Conservation (phyloP, 306 rosid species). For the Carpinus viminea region DNA sequence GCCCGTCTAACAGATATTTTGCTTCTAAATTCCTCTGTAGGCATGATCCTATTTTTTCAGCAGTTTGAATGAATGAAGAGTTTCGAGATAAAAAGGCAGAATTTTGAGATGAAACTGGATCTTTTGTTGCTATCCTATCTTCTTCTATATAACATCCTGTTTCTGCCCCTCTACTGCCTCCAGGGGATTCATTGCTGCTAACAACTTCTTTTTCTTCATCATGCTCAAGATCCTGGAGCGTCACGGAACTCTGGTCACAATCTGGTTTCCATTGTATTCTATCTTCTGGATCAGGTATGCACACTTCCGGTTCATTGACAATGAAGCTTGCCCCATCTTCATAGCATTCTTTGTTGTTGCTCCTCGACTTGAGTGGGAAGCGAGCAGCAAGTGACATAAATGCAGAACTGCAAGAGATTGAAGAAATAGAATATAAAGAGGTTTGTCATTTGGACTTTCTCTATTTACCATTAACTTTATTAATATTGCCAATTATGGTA, state of each 20-base stretch:
- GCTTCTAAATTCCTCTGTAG: slow-evolving; percentile 73
- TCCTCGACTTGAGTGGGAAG: slow-evolving; percentile 53
- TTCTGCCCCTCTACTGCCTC: slow-evolving; percentile 37
- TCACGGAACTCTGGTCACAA: slow-evolving; percentile 32
- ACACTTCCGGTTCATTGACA: slow-evolving; percentile 44
- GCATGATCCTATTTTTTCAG: slow-evolving; percentile 62
- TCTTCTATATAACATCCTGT: slow-evolving; percentile 31
- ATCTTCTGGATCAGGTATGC: slow-evolving; percentile 29
- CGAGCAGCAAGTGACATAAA: slow-evolving; percentile 93
- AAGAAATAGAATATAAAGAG: slow-evolving; percentile 20
- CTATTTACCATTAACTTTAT: slow-evolving; percentile 8
- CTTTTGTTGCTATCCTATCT: slow-evolving; percentile 36
- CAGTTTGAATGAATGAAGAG: slow-evolving; percentile 54
- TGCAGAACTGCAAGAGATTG: slow-evolving; percentile 78
- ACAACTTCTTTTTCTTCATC: slow-evolving; percentile 33
- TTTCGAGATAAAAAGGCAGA: slow-evolving; percentile 54
- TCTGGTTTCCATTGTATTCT: slow-evolving; percentile 31
- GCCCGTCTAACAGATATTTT: slow-evolving; percentile 52
- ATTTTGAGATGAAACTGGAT: slow-evolving; percentile 47
- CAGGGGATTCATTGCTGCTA: slow-evolving; percentile 31
- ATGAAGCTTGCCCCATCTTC: slow-evolving; percentile 26
- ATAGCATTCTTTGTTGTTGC: slow-evolving; percentile 28
- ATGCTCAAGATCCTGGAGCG: slow-evolving; percentile 28
- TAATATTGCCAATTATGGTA: slow-evolving; percentile 11
- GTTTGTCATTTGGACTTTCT: slow-evolving; percentile 5